These are phyloP conservation scores for Fusarium sp. DNA, from an alignment of 2,329 filamentous ascomycete genomes.

Conservation along the genomic window DNA sequence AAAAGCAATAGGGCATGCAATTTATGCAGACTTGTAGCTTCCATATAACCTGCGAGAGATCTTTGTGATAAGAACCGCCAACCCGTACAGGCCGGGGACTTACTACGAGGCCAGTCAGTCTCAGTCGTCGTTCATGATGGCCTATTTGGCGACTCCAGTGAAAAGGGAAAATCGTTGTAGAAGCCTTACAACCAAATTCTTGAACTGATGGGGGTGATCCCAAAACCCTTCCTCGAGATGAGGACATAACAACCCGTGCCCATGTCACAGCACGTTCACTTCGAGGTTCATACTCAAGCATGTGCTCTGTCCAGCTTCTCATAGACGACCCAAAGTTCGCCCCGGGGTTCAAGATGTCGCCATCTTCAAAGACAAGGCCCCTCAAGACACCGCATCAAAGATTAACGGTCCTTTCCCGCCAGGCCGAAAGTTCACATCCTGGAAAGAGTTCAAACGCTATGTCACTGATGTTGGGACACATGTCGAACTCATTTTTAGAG, in stretches of 20 bases:
- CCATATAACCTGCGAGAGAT: not conserved
- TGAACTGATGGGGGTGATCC: rapidly evolving
- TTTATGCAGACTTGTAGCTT: not conserved
- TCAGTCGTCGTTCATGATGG: not conserved
- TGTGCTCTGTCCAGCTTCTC: too few relatives aligned
- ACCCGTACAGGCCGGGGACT: not conserved
- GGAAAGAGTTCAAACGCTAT: not conserved
- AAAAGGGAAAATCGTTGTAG: too few relatives aligned
- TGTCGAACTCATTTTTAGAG: not conserved
- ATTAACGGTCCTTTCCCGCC: not conserved
- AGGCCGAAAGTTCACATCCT: not conserved
- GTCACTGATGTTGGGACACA: not conserved
- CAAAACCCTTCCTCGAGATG: not conserved
- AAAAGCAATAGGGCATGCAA: not conserved
- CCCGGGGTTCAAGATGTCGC: too few relatives aligned
- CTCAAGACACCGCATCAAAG: too few relatives aligned
- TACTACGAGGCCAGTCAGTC: not conserved
- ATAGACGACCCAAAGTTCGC: too few relatives aligned
- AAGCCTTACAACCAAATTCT: not conserved
- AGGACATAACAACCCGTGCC: not conserved
- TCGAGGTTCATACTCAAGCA: too few relatives aligned
- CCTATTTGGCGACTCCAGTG: not conserved
- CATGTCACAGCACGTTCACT: not conserved
- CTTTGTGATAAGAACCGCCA: not conserved
- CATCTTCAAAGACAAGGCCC: too few relatives aligned